Percentiles rank a stretch among this genome's conserved stretches.
Evolutionary conservation across 805 yeast species (phyloP).

Genomic region (Ogataea dorogensis): DNA sequence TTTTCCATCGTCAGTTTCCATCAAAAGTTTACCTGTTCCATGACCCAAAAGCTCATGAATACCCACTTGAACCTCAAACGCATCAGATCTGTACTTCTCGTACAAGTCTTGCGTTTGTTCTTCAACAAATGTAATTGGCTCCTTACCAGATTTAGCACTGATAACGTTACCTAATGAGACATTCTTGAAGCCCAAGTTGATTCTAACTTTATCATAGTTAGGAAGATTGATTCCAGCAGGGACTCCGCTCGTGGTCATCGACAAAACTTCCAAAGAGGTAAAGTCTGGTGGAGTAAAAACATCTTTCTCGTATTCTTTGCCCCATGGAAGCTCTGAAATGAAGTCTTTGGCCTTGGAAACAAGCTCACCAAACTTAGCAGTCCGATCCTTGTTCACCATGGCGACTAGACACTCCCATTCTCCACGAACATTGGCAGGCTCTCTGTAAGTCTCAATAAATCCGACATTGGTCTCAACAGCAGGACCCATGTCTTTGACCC

Average conservation of each 20-base stretch:
- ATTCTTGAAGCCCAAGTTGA: constrained; percentile 82
- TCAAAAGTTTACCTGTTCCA: constrained; percentile 81
- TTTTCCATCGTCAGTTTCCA: constrained; percentile 53
- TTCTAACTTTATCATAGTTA: constrained; percentile 84
- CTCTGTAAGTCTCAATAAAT: constrained; percentile 89
- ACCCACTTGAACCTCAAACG: constrained; percentile 92
- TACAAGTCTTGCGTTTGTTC: constrained; percentile 54
- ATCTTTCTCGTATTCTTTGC: constrained; percentile 71
- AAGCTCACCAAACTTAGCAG: constrained; percentile 70
- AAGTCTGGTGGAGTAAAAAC: constrained; percentile 90
- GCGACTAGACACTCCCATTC: constrained; percentile 94
- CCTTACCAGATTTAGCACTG: constrained; percentile 68
- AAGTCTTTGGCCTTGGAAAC: constrained; percentile 66
- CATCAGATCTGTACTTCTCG: constrained; percentile 71
- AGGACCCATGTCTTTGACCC: constrained; percentile 89
- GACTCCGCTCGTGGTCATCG: constrained; percentile 86
- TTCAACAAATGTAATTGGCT: constrained; percentile 64
- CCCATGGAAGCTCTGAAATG: constrained; percentile 77
- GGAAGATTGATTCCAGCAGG: constrained; percentile 96
- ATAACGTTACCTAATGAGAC: constrained; percentile 86
- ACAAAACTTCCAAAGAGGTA: constrained; percentile 83
- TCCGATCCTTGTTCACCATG: constrained; percentile 83
- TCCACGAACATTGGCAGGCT: constrained; percentile 87
- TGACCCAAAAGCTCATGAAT: constrained; percentile 90
- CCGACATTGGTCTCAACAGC: constrained; percentile 79